Evolutionary conservation across 352 stramenopile species (phyloP).

Genomic region (Globisporangium yorkense): DNA sequence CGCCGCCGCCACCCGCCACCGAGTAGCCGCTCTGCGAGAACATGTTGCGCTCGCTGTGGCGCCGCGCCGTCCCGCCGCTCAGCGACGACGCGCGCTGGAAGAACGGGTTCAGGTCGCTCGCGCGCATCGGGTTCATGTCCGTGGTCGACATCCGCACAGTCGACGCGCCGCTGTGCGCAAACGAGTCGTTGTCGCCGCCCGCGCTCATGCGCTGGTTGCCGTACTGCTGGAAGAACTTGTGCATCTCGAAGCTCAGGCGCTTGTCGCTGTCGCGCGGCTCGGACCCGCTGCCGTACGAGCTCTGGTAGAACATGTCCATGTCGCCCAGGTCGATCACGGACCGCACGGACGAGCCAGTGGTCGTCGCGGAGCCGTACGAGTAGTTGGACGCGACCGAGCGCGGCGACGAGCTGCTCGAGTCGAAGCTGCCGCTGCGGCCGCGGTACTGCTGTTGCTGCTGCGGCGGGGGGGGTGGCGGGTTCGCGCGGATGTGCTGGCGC

Average conservation of each 20-base stretch:
- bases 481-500: constrained; percentile 7
- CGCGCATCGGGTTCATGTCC: constrained; percentile 18
- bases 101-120: constrained; percentile 40
- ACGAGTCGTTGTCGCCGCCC: constrained; percentile 33
- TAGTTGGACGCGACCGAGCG: constrained; percentile 72
- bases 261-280: constrained; percentile 33
- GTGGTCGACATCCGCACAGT: constrained; percentile 32
- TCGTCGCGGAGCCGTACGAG: constrained; percentile 68
- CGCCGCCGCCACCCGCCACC: constrained; percentile 8
- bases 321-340: constrained; percentile 73
- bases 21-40: constrained; percentile 19
- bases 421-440: constrained; percentile 41
- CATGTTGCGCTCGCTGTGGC: constrained; percentile 17
- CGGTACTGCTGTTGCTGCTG: constrained; percentile 13
- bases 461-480: constrained; percentile 1
- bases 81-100: constrained; percentile 21
- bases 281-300: constrained; percentile 16
- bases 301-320: constrained; percentile 78
- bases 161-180: constrained; percentile 36
- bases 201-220: constrained; percentile 24
- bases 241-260: constrained; percentile 55
- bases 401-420: constrained; percentile 55
- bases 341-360: constrained; percentile 51
- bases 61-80: constrained; percentile 14
- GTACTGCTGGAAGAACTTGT: constrained; percentile 70